Base-by-base conservation (phyloP, 148 eudicot species). In the Heliosperma pusillum region DNA sequence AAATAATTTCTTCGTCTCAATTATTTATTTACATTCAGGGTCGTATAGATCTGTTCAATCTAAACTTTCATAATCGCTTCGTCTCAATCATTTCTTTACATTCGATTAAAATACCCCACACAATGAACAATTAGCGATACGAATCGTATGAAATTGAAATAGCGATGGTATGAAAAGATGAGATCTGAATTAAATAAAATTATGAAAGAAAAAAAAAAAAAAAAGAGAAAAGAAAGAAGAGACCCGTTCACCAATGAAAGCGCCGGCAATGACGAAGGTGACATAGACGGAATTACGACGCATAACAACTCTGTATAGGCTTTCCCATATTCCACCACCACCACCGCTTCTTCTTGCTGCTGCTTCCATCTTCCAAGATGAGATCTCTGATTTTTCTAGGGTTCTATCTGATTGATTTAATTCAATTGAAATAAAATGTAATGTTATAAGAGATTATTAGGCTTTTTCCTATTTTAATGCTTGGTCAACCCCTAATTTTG, bases 261-360 rank as follows among this genome's bases (percentile, higher is more conserved):
- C 93, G 52, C 97, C 93, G 78, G 87, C 88, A 87, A 91, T 87
- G 80, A 91, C 85, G 83, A 91, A 91, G 12, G 97, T 91, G 83
- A 83, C 97, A 72, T 89, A 89, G 81, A 91, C 81, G 73, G 97
- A 84, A 73, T 81, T 91, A 5, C 93, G 91, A 68, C 97, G 91
- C 93, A 91, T 89, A 13, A 91, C 20, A 4, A 89, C 78, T 57
- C 78, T 84, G 86, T 91, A 91, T 19, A 91, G 69, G 5, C 91
- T 85, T 66, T 91, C 97, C 80, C 80, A 77, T 77, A 81, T 0
- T 10, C 90, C 68, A 16, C 81, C n/a, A n/a, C n/a, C n/a, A n/a
- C n/a, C 42, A 36, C 90, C 69, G 77, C 84, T 78, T 63, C 85
- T 79, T 80, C 89, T 50, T 50, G 83, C 80, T 25, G 83, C 76